Evolutionary conservation across 2,329 filamentous ascomycete genomes (phyloP).

Genomic region (Arthrinium puccinioides): DNA sequence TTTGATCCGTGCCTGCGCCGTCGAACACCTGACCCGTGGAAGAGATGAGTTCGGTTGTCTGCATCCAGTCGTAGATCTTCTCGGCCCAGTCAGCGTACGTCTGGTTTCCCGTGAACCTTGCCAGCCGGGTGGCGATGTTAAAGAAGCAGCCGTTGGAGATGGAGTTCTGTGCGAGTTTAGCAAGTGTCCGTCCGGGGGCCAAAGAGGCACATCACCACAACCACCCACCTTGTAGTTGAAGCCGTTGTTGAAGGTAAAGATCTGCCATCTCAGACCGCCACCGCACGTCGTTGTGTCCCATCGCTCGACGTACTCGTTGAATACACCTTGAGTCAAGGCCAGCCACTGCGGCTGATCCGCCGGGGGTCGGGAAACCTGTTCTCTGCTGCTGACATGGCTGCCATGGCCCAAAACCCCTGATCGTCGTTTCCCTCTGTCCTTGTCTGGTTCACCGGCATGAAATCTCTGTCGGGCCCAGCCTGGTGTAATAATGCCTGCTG

Average conservation of each 20-base stretch:
- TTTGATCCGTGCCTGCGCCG: slow-evolving; percentile 29
- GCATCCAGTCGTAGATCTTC: slow-evolving; percentile 48
- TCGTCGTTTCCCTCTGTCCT: slow-evolving; percentile 43
- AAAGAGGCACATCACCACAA: not conserved
- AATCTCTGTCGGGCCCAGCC: slow-evolving; percentile 35
- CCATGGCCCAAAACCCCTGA: slow-evolving; percentile 58
- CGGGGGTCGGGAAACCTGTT: slow-evolving; percentile 49
- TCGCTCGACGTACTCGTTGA: slow-evolving; percentile 53
- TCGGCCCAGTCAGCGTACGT: slow-evolving; percentile 57
- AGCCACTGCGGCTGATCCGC: slow-evolving; percentile 48
- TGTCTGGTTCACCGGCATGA: slow-evolving; percentile 36
- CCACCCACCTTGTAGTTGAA: slow-evolving; percentile 29
- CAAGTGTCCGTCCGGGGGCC: too few species aligned
- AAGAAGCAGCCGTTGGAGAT: slow-evolving; percentile 43
- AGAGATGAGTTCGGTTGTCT: slow-evolving; percentile 8
- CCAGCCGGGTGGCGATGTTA: slow-evolving; percentile 49
- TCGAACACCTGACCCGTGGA: slow-evolving; percentile 13
- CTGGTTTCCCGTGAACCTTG: slow-evolving; percentile 53
- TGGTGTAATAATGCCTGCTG: slow-evolving; percentile 37
- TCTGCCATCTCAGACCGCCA: slow-evolving; percentile 62
- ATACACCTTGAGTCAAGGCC: slow-evolving; percentile 56
- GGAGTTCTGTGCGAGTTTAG: slow-evolving; percentile 10
- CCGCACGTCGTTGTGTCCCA: slow-evolving; percentile 49
- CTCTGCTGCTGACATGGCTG: slow-evolving; percentile 55
- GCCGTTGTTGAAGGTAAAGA: slow-evolving; percentile 51